These are phyloP conservation scores for Blastobotrys indianensis DNA, from an alignment of 1,139 yeast genomes.

Conservation along the genomic window DNA sequence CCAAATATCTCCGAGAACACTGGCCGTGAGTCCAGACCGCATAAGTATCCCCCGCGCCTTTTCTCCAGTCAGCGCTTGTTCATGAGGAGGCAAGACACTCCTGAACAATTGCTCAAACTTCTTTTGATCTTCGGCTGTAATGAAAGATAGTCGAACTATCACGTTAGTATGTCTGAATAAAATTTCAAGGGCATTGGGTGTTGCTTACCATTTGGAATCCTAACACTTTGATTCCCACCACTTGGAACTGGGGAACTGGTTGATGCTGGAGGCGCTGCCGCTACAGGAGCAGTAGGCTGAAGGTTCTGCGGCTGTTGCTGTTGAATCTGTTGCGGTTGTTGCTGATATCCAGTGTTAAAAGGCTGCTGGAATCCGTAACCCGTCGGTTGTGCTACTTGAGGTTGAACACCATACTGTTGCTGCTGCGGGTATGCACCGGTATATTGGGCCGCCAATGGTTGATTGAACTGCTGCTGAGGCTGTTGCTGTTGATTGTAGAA, in stretches of 20 bases:
- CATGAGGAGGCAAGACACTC: constrained; percentile 70
- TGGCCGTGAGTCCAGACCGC: constrained; percentile 73
- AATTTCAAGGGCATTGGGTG: neutral
- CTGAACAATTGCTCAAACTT: constrained; percentile 80
- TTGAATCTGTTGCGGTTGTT: constrained; percentile 28
- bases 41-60: constrained; percentile 73
- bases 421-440: constrained; percentile 6
- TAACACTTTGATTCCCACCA: constrained; percentile 11
- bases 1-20: constrained; percentile 84
- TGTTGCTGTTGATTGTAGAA: constrained; percentile 4
- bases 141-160: constrained; percentile 66
- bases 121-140: constrained; percentile 77
- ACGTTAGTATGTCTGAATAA: neutral
- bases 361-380: constrained; percentile 8
- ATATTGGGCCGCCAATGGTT: constrained; percentile 5
- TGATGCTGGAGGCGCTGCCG: constrained; percentile 3
- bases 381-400: constrained; percentile 4
- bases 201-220: constrained; percentile 32
- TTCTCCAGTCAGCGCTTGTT: constrained; percentile 69
- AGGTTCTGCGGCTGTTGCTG: constrained; percentile 14
- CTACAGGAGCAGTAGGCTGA: neutral
- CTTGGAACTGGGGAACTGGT: neutral
- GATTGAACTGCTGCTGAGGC: constrained; percentile 6
- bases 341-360: constrained; percentile 35
- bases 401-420: constrained; percentile 1